Conservation (phyloP, 768 basidiomycete species). For the Suillus lakei region DNA sequence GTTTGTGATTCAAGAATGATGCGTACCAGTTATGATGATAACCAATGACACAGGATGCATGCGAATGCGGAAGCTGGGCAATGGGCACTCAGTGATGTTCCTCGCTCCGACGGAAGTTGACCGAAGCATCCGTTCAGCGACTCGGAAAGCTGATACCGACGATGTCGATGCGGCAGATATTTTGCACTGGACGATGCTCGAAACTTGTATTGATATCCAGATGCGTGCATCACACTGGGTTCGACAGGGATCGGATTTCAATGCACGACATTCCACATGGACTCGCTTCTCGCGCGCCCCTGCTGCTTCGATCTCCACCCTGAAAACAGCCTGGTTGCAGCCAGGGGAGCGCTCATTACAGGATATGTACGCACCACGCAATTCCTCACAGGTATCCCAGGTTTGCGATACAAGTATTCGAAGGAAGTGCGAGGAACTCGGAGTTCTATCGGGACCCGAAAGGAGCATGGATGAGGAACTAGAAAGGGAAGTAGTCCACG, state of each 20-base stretch:
- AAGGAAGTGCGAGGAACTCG: conserved; percentile 21
- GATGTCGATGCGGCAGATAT: conserved; percentile 35
- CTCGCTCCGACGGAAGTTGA: conserved; percentile 50
- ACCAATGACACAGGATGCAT: conserved; percentile 47
- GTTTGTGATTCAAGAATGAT: conserved; percentile 18
- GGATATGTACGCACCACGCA: conserved; percentile 34
- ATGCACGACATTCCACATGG: conserved; percentile 22
- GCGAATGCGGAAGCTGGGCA: conserved; percentile 55
- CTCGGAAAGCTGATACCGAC: conserved; percentile 8
- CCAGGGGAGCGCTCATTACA: conserved; percentile 42
- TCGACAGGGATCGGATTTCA: conserved; percentile 38
- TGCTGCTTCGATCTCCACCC: background rate
- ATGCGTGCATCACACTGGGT: conserved; percentile 46
- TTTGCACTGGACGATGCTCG: conserved; percentile 47
- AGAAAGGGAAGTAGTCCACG: conserved; percentile 53
- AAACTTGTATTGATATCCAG: conserved; percentile 49
- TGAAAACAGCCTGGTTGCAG: conserved; percentile 41
- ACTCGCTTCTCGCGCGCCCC: conserved; percentile 9
- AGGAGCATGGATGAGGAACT: conserved; percentile 50
- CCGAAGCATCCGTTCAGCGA: conserved; percentile 36
- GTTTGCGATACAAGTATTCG: conserved; percentile 14
- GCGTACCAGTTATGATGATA: background rate
- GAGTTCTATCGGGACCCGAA: conserved; percentile 18
- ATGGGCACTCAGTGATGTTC: conserved; percentile 52
- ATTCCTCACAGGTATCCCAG: background rate